A percentile compares a stretch with the other conserved stretches of the same genome.
These are phyloP conservation scores for Rosa hybrid DNA, from an alignment of 331 rosid species.

Conservation along the genomic window DNA sequence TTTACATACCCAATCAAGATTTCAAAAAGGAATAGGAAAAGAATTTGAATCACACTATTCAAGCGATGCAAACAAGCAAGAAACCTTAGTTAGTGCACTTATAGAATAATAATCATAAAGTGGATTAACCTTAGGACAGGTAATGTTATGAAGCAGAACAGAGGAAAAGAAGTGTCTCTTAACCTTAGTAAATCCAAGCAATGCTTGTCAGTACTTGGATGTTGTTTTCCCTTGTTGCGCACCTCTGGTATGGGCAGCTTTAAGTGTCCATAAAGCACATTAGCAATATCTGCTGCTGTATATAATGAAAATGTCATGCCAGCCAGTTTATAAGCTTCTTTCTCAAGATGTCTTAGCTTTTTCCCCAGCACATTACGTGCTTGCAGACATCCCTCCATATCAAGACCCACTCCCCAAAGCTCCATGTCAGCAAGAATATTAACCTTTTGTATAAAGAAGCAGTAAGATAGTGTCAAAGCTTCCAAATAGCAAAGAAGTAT, in stretches of 20 bases:
- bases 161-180: conserved; percentile 6
- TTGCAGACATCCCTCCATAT: conserved; percentile 83
- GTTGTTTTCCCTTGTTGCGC: conserved; percentile 72
- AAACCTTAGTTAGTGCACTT: neutral
- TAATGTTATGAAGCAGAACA: conserved; percentile 16
- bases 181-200: conserved; percentile 92
- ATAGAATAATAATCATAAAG: neutral
- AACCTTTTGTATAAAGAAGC: conserved; percentile 52
- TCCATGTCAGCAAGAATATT: conserved; percentile 96
- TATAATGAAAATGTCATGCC: conserved; percentile 78
- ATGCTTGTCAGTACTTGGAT: conserved; percentile 88
- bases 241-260: conserved; percentile 80
- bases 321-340: conserved; percentile 85
- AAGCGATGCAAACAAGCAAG: neutral
- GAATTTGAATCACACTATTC: neutral
- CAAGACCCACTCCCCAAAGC: conserved; percentile 92
- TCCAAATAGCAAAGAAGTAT: neutral
- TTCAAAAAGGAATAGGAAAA: neutral
- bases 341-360: conserved; percentile 77
- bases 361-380: conserved; percentile 80
- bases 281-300: conserved; percentile 89
- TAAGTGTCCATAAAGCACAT: conserved; percentile 73
- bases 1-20: neutral
- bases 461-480: conserved; percentile 22
- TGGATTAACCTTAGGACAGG: conserved; percentile 12